phyloP scores from a whole-genome alignment of 805 yeast genomes.

The Hanseniaspora lachancei region DNA sequence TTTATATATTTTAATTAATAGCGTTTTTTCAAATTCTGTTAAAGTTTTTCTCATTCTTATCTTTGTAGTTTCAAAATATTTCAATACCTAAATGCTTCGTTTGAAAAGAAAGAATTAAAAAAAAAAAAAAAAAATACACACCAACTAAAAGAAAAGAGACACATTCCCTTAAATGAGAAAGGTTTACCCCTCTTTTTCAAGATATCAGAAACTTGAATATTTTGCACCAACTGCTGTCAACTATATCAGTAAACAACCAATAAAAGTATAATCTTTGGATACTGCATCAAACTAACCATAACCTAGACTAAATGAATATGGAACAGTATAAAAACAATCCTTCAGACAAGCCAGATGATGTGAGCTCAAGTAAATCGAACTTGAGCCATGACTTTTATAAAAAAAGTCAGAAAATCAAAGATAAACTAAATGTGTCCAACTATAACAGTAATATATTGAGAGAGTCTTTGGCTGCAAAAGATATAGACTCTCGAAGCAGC shows the following conservation, averaged over 20 bases:
- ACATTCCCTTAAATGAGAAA: not conserved
- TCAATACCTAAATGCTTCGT: not conserved
- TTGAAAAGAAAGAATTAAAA: not conserved
- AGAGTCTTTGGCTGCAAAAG: not conserved
- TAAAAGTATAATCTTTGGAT: not conserved
- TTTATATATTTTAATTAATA: not conserved
- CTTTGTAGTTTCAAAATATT: no score
- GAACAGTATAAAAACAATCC: not conserved
- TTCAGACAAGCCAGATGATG: not conserved
- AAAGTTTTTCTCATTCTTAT: no score
- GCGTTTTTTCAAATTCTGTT: not conserved
- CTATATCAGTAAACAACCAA: not conserved
- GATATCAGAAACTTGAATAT: no score
- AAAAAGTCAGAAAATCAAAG: not conserved
- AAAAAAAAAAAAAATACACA: not conserved
- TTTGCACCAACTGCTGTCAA: no score
- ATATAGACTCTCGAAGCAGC: not conserved
- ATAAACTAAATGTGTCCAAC: constrained; percentile 3
- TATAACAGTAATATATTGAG: constrained; percentile 2
- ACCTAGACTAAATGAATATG: not conserved
- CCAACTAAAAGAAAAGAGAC: not conserved
- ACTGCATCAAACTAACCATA: no score
- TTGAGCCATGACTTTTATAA: not conserved
- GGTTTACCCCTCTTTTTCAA: not conserved
- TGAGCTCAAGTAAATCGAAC: not conserved